These are phyloP conservation scores for Pachysandra terminalis DNA, from an alignment of 164 flowering plant genomes.

Conservation along the genomic window DNA sequence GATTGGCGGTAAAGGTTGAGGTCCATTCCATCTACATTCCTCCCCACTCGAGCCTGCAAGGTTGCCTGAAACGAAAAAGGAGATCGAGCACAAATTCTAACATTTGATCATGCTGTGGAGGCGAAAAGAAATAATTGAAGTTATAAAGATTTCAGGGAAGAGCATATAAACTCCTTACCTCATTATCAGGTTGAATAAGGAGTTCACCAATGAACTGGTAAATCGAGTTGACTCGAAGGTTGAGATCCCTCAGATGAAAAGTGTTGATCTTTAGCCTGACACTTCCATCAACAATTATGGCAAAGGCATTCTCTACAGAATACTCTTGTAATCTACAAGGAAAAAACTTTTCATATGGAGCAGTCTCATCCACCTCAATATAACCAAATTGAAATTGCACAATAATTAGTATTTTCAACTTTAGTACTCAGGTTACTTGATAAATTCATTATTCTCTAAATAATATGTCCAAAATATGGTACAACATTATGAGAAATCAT, in stretches of 20 bases:
- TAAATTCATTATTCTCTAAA: too few species aligned
- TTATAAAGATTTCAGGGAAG: not conserved
- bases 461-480: too few species aligned
- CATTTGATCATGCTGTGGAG: not conserved
- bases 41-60: conserved; percentile 73
- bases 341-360: too few species aligned
- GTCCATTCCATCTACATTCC: conserved; percentile 87
- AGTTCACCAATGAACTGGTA: conserved; percentile 96
- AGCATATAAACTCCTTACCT: conserved; percentile 30
- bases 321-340: conserved; percentile 57
- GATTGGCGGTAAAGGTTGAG: conserved; percentile 79
- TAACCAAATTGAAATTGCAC: too few species aligned
- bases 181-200: conserved; percentile 40
- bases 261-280: conserved; percentile 55
- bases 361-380: too few species aligned
- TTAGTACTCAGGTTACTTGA: too few species aligned
- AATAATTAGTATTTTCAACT: too few species aligned
- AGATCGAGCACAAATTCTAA: not conserved
- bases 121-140: not conserved
- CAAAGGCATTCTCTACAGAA: conserved; percentile 50
- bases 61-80: conserved; percentile 41
- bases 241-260: conserved; percentile 60
- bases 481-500: too few species aligned
- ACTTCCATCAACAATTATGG: conserved; percentile 57
- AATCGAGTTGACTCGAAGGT: conserved; percentile 57